Evolutionary conservation across 768 basidiomycete genomes (phyloP).

Genomic region (Brasilioporus rufonigricans): DNA sequence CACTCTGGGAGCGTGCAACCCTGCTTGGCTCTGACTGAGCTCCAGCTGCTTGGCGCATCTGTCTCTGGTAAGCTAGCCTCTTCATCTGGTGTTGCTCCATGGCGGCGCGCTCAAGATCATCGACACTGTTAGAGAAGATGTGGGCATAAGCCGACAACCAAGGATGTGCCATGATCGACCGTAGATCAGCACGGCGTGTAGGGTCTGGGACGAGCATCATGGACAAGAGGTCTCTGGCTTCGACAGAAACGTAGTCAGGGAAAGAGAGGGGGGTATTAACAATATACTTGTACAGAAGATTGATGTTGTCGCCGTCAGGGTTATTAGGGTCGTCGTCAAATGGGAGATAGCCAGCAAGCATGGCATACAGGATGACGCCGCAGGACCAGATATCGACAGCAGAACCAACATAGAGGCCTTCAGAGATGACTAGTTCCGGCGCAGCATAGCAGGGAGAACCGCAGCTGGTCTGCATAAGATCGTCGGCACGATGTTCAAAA

Average conservation of each 20-base stretch:
- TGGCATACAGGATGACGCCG: conserved; percentile 94
- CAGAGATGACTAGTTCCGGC: conserved; percentile 95
- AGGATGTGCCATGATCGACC: conserved; percentile 79
- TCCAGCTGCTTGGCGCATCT: conserved; percentile 61
- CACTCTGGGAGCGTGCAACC: conserved; percentile 50
- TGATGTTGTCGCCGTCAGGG: conserved; percentile 99
- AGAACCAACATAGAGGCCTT: conserved; percentile 94
- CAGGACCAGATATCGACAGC: conserved; percentile 99
- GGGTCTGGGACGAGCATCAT: conserved; percentile 97
- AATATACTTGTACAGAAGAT: conserved; percentile 97
- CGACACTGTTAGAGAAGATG: conserved; percentile 65
- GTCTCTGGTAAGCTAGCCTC: conserved; percentile 74
- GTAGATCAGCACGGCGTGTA: conserved; percentile 68
- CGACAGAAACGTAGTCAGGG: conserved; percentile 88
- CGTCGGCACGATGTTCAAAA: conserved; percentile 89
- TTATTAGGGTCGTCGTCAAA: conserved; percentile 99
- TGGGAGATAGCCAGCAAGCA: conserved; percentile 97
- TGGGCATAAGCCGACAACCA: conserved; percentile 63
- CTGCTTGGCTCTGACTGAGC: conserved; percentile 30
- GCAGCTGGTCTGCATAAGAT: conserved; percentile 98
- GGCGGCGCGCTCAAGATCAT: conserved; percentile 75
- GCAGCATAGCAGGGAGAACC: conserved; percentile 98
- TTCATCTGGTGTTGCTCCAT: conserved; percentile 86
- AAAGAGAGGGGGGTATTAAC: conserved; percentile 95
- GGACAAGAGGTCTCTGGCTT: conserved; percentile 79